Conservation (phyloP, 371 early-diverging fungal genomes). For the Basidiobolus heterosporus region DNA sequence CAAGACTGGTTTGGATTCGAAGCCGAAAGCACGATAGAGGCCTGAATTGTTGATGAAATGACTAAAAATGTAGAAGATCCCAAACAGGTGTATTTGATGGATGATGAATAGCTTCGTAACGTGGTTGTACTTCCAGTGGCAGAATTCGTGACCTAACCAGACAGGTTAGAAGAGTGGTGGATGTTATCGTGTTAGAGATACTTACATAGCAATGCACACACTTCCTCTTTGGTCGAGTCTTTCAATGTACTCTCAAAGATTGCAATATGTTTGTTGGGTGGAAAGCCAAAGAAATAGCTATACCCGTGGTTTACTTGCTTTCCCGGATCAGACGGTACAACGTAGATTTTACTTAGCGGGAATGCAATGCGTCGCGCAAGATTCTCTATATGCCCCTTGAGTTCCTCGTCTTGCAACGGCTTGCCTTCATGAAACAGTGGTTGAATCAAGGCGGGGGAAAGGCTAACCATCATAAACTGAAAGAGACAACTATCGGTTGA, state of each 20-base stretch:
- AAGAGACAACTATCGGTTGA: conserved; percentile 43
- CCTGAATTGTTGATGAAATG: conserved; percentile 44
- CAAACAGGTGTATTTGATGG: conserved; percentile 58
- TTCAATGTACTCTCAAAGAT: conserved; percentile 89
- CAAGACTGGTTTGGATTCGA: conserved; percentile 50
- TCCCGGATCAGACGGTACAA: conserved; percentile 74
- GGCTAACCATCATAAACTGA: conserved; percentile 74
- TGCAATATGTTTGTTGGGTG: conserved; percentile 93
- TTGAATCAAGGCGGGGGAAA: conserved; percentile 91
- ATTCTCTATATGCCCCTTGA: conserved; percentile 67
- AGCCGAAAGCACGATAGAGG: conserved; percentile 73
- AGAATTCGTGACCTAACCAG: conserved; percentile 76
- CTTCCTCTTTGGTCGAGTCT: conserved; percentile 69
- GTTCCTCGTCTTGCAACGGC: conserved; percentile 71
- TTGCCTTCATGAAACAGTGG: conserved; percentile 95
- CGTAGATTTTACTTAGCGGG: conserved; percentile 82
- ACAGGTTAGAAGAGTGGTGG: conserved; percentile 4
- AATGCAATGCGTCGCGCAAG: conserved; percentile 77
- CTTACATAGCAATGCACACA: conserved; percentile 76
- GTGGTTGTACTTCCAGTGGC: conserved; percentile 91
- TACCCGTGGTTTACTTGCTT: conserved; percentile 88
- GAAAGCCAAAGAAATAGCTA: conserved; percentile 94
- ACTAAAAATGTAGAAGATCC: conserved; percentile 72
- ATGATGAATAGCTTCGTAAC: conserved; percentile 53
- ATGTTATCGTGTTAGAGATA: too few species aligned